Evolutionary conservation across 1,139 yeast species (phyloP).

Genomic region (Keqinozyma sinolaborantium): DNA sequence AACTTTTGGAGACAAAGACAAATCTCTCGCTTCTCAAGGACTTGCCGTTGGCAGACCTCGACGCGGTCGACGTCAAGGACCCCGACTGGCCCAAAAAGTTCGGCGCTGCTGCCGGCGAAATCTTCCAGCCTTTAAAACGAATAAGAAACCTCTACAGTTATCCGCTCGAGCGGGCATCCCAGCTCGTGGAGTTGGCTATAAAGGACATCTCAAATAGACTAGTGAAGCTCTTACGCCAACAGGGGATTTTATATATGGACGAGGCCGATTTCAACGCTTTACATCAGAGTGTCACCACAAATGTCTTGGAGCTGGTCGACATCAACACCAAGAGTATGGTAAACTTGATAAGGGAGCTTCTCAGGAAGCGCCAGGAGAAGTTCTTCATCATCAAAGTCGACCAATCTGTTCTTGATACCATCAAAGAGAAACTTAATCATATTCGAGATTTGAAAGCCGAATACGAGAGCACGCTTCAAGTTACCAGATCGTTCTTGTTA

Average conservation of each 20-base stretch:
- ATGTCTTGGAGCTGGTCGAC: conserved; percentile 25
- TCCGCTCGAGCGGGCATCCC: conserved; percentile 63
- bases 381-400: conserved; percentile 63
- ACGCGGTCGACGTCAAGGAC: conserved; percentile 39
- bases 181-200: conserved; percentile 58
- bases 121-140: conserved; percentile 64
- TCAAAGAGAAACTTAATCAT: conserved; percentile 46
- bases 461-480: conserved; percentile 53
- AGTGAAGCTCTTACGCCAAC: conserved; percentile 15
- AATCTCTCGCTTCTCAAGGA: conserved; percentile 67
- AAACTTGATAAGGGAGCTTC: conserved; percentile 64
- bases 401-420: conserved; percentile 35
- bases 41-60: conserved; percentile 63
- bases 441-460: conserved; percentile 46
- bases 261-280: conserved; percentile 18
- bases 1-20: conserved; percentile 47
- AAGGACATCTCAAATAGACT: conserved; percentile 29
- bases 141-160: conserved; percentile 51
- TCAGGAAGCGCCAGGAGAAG: conserved; percentile 72
- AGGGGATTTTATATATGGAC: conserved; percentile 24
- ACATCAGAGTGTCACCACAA: conserved; percentile 12
- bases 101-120: conserved; percentile 38
- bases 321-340: conserved; percentile 33
- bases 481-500: conserved; percentile 23
- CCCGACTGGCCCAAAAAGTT: conserved; percentile 37